These are phyloP conservation scores for Linum tenue DNA, from an alignment of 345 rosid genomes.

Conservation along the genomic window DNA sequence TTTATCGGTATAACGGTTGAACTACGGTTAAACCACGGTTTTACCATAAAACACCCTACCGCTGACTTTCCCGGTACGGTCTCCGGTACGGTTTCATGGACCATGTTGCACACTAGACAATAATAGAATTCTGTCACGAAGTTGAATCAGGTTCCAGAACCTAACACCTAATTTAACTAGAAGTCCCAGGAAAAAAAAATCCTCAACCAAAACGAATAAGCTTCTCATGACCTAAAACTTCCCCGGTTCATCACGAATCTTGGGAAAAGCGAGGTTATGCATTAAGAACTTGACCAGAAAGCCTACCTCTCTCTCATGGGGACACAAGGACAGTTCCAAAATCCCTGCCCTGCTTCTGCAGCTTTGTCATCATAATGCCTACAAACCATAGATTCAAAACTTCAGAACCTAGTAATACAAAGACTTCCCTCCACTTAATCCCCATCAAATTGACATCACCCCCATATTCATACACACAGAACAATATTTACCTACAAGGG, in stretches of 20 bases:
- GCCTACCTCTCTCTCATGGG: slow-evolving; percentile 96
- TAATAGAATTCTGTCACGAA: not conserved
- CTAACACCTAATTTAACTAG: not conserved
- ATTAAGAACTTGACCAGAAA: not conserved
- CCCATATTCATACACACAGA: slow-evolving; percentile 1
- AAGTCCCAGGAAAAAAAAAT: not conserved
- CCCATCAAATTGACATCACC: not conserved
- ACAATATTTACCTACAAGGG: slow-evolving; percentile 59
- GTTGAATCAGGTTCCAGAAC: not conserved
- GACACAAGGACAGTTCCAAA: slow-evolving; percentile 98
- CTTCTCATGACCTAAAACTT: not conserved
- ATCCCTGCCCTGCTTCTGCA: slow-evolving; percentile 86
- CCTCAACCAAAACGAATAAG: not conserved
- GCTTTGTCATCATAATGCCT: slow-evolving; percentile 97
- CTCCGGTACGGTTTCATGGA: too few species aligned
- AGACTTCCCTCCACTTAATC: too few species aligned
- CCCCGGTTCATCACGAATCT: not conserved
- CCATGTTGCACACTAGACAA: too few species aligned
- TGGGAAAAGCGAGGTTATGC: not conserved
- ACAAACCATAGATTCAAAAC: slow-evolving; percentile 11
- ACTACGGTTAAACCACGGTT: too few species aligned
- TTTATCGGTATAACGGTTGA: too few species aligned
- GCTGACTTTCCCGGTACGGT: too few species aligned
- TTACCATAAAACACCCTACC: too few species aligned
- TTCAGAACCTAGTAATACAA: not conserved